These are phyloP conservation scores for Daldinia concentrica DNA, from an alignment of 495 filamentous ascomycete species.

Conservation along the genomic window DNA sequence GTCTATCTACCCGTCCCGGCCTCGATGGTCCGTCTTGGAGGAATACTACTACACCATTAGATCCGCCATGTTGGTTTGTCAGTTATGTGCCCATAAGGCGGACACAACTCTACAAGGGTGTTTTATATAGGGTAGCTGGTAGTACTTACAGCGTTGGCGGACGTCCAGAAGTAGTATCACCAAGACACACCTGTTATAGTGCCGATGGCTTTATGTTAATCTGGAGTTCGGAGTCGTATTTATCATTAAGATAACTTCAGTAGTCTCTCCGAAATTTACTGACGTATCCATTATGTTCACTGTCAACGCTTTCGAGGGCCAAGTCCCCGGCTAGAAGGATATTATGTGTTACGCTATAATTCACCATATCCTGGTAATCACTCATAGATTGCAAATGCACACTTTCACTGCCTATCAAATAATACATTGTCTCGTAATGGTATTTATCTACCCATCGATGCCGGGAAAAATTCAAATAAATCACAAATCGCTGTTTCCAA, in stretches of 20 bases:
- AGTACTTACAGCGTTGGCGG: not conserved
- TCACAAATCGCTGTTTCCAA: constrained; percentile 23
- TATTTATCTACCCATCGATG: constrained; percentile 19
- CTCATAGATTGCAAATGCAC: not conserved
- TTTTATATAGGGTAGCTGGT: not conserved
- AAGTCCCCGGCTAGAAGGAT: not conserved
- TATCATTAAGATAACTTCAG: not conserved
- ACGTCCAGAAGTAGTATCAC: not conserved
- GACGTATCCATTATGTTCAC: not conserved
- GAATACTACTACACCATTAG: not conserved
- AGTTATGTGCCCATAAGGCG: not conserved
- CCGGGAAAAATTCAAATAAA: constrained; percentile 3
- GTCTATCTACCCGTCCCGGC: not conserved
- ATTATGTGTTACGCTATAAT: not conserved
- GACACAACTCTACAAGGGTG: not conserved
- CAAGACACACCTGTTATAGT: not conserved
- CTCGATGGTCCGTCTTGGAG: not conserved
- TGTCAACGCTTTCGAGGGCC: not conserved
- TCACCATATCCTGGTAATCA: not conserved
- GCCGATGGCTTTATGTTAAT: not conserved
- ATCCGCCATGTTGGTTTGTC: not conserved
- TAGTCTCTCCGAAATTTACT: not conserved
- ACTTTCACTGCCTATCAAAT: not conserved
- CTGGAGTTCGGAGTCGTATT: not conserved
- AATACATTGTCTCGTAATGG: constrained; percentile 10